A percentile compares a stretch with the other conserved stretches of the same genome.
phyloP scores from a whole-genome alignment of 345 rosid genomes.

The Eutrema japonicum region DNA sequence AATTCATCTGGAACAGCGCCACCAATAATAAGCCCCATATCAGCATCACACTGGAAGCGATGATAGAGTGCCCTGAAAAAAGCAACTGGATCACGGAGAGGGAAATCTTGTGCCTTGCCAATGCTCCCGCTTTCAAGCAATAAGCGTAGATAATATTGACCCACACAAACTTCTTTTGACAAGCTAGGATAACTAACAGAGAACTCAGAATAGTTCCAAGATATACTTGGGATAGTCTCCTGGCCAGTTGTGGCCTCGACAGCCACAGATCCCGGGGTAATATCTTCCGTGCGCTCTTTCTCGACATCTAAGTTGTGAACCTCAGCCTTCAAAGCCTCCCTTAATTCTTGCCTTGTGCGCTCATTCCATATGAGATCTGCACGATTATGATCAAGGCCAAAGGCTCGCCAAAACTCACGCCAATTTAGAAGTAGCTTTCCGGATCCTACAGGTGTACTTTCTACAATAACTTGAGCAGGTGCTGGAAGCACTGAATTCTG shows the following conservation, averaged over 20 bases:
- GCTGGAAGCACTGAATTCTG: slow-evolving; percentile 73
- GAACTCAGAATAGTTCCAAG: slow-evolving; percentile 99
- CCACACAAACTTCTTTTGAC: slow-evolving; percentile 98
- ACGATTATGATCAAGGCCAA: slow-evolving; percentile 97
- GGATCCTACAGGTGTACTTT: slow-evolving; percentile 90
- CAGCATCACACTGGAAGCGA: slow-evolving; percentile 97
- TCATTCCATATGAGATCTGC: slow-evolving; percentile 99
- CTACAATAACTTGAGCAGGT: slow-evolving; percentile 98
- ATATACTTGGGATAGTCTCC: slow-evolving; percentile 79
- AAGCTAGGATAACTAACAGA: slow-evolving; percentile 87
- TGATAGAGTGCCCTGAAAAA: slow-evolving; percentile 98
- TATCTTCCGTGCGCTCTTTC: slow-evolving; percentile 97
- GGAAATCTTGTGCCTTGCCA: slow-evolving; percentile 97
- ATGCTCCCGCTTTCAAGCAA: slow-evolving; percentile 91
- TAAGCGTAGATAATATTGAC: slow-evolving; percentile 95
- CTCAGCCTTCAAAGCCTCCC: slow-evolving; percentile 96
- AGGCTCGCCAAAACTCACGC: slow-evolving; percentile 99
- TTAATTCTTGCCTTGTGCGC: slow-evolving; percentile 95
- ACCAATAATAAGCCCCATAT: slow-evolving; percentile 91
- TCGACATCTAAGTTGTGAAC: slow-evolving; percentile 96
- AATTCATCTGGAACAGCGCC: slow-evolving; percentile 96
- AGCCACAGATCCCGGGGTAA: slow-evolving; percentile 75
- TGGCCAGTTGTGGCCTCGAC: slow-evolving; percentile 63
- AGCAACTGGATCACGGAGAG: slow-evolving; percentile 94
- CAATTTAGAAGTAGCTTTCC: slow-evolving; percentile 92